Conservation (phyloP, 352 stramenopile species). For the Globisporangium lucens region DNA sequence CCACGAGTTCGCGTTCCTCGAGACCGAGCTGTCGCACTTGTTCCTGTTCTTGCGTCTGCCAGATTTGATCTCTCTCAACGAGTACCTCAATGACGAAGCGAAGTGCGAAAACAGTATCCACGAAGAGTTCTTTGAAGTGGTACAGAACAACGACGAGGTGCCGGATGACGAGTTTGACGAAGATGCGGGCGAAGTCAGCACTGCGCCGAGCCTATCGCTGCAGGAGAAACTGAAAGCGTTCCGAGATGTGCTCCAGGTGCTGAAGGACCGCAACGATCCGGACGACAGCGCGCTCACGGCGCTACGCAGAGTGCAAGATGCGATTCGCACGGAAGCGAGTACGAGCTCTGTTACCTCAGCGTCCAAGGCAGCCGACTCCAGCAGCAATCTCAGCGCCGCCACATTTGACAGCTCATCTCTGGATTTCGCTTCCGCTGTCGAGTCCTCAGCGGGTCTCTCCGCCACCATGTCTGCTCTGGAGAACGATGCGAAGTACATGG, state of each 20-base stretch:
- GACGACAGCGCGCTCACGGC: conserved; percentile 55
- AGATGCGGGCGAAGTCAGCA: conserved; percentile 31
- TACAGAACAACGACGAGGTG: conserved; percentile 61
- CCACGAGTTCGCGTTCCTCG: conserved; percentile 51
- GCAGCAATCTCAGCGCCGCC: background rate
- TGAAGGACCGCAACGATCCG: conserved; percentile 67
- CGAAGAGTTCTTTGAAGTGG: conserved; percentile 83
- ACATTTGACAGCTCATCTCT: conserved; percentile 18
- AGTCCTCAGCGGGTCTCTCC: conserved; percentile 10
- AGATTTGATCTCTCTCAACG: conserved; percentile 55
- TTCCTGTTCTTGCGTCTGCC: conserved; percentile 61
- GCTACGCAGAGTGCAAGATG: conserved; percentile 61
- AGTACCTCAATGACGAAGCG: conserved; percentile 72
- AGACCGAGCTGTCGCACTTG: conserved; percentile 63
- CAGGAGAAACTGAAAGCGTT: conserved; percentile 83
- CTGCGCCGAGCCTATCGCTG: conserved; percentile 40
- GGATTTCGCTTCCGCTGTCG: conserved; percentile 13
- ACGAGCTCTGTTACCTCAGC: conserved; percentile 2
- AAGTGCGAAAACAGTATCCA: conserved; percentile 70
- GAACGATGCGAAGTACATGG: conserved; percentile 17
- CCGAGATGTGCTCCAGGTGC: conserved; percentile 66
- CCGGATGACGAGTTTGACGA: conserved; percentile 68
- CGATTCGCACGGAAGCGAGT: conserved; percentile 50
- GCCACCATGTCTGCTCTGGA: conserved; percentile 17
- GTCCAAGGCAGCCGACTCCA: background rate